Conservation (phyloP, 257 asterid species). For the Knoxia roxburghii region DNA sequence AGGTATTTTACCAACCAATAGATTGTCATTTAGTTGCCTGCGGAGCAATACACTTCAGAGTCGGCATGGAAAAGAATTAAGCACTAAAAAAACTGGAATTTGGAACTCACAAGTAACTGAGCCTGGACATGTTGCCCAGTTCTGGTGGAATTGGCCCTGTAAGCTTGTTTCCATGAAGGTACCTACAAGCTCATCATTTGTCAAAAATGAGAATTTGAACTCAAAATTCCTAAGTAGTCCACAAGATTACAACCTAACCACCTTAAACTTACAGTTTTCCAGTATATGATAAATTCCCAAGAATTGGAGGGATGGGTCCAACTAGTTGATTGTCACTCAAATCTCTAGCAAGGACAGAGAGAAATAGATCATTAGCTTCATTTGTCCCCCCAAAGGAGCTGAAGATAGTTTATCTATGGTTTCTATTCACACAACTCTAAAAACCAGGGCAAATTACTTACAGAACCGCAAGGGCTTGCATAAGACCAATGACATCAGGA, state of each 20-base stretch:
- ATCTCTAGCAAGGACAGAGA: slow-evolving; percentile 46
- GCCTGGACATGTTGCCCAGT: slow-evolving; percentile 90
- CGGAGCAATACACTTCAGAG: slow-evolving; percentile 17
- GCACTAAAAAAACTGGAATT: background rate
- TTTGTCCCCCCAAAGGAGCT: background rate
- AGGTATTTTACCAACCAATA: slow-evolving; percentile 71
- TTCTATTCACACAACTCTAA: too few species aligned
- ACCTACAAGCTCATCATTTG: slow-evolving; percentile 29
- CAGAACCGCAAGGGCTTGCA: slow-evolving; percentile 99
- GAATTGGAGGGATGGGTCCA: slow-evolving; percentile 78
- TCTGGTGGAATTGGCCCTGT: slow-evolving; percentile 81
- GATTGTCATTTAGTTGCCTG: slow-evolving; percentile 91
- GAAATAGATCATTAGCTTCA: background rate
- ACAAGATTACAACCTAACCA: background rate
- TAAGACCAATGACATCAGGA: slow-evolving; percentile 94
- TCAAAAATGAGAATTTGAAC: background rate
- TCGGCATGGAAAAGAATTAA: background rate
- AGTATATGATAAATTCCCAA: slow-evolving; percentile 92
- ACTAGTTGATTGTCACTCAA: slow-evolving; percentile 84
- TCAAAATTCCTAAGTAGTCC: background rate
- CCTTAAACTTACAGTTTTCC: slow-evolving; percentile 79
- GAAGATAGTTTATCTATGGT: background rate
- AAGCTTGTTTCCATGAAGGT: slow-evolving; percentile 96
- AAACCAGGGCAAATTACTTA: too few species aligned
- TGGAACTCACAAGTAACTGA: slow-evolving; percentile 72